phyloP scores from a whole-genome alignment of 1,139 yeast genomes.

The Arxiozyma slooffiae region DNA sequence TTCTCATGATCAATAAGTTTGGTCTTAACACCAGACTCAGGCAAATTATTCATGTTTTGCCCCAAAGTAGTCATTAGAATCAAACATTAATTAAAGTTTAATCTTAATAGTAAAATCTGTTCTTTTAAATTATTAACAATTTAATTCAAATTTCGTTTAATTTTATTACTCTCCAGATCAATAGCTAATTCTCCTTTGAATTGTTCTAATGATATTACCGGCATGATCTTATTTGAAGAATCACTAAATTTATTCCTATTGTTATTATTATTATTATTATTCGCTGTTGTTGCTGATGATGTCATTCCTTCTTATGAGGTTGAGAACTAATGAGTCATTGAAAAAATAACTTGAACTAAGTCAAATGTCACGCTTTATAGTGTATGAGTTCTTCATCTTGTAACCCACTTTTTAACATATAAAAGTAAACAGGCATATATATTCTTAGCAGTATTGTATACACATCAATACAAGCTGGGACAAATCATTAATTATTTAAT shows the following conservation, averaged over 20 bases:
- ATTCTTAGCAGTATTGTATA: too few relatives aligned
- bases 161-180: slow-evolving; percentile 5
- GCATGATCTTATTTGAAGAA: background rate
- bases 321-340: too few relatives aligned
- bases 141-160: slow-evolving; percentile 9
- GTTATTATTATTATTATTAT: too few relatives aligned
- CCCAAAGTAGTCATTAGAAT: slow-evolving; percentile 21
- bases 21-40: background rate
- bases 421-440: too few relatives aligned
- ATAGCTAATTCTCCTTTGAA: slow-evolving; percentile 13
- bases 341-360: too few relatives aligned
- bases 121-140: slow-evolving; percentile 13
- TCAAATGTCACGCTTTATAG: too few relatives aligned
- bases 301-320: background rate
- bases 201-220: slow-evolving; percentile 12
- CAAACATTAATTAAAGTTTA: slow-evolving; percentile 24
- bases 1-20: background rate
- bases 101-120: slow-evolving; percentile 22
- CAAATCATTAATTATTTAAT: too few relatives aligned
- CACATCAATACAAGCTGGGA: too few relatives aligned
- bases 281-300: background rate
- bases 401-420: too few relatives aligned
- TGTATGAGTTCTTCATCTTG: too few relatives aligned
- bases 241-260: background rate
- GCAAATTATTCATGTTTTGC: slow-evolving; percentile 1